phyloP scores from a whole-genome alignment of 139 green algal species.

The Chlorella sp. region DNA sequence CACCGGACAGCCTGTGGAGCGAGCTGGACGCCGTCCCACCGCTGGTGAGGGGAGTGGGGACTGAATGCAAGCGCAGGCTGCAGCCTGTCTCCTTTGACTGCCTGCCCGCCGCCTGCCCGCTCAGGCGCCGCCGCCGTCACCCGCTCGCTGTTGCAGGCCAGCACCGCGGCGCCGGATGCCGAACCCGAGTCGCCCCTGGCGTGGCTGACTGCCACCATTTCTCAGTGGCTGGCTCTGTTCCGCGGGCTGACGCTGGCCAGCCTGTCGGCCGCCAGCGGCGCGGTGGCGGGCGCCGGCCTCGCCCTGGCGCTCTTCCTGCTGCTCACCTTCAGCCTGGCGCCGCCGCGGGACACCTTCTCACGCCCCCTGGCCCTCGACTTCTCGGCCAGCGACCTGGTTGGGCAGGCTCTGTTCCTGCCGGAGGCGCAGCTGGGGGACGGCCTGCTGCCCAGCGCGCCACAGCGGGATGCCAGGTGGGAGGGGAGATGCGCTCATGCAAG shows the following conservation, averaged over 20 bases:
- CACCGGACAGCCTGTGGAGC: too few species aligned
- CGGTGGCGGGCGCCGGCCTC: conserved; percentile 8
- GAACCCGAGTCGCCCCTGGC: background rate
- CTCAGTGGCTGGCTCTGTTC: background rate
- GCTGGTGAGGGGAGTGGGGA: background rate
- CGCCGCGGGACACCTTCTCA: conserved; percentile 11
- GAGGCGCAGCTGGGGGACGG: conserved; percentile 1
- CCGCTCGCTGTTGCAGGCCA: background rate
- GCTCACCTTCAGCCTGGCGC: conserved; percentile 20
- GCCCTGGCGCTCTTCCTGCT: conserved; percentile 37
- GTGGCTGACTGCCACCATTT: background rate
- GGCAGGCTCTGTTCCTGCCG: conserved; percentile 17
- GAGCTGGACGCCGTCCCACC: background rate
- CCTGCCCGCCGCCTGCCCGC: background rate
- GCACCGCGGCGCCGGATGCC: background rate
- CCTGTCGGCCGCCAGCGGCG: background rate
- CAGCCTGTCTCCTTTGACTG: background rate
- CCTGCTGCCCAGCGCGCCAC: background rate
- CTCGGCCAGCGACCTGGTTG: conserved; percentile 14
- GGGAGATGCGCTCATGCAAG: background rate
- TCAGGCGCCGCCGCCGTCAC: background rate
- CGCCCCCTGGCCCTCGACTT: conserved; percentile 39
- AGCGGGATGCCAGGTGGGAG: background rate
- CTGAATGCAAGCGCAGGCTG: background rate
- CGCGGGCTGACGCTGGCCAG: conserved; percentile 17